Evolutionary conservation across 1,139 yeast species (phyloP), one percentile per base, ranked within the genome.

Genomic region (Saccharomycopsis crataegensis): DNA sequence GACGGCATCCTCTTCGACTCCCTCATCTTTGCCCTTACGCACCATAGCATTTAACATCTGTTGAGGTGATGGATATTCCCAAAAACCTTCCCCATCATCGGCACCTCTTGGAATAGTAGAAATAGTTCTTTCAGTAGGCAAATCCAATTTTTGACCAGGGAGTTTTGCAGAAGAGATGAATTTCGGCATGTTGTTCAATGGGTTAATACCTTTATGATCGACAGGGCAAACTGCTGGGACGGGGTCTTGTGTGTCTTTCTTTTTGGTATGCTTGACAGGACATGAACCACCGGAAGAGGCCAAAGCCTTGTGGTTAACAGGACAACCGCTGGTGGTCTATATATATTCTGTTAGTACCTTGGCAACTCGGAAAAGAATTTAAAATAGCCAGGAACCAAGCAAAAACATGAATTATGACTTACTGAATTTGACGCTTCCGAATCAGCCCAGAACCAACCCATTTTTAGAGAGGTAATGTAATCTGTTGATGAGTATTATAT

Each of bases 21-120:
- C 85, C 36, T 83, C 88, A 2, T 72, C 73, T 64, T 90, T 90
- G 12, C 97, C 96, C 70, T 93, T 93, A 60, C 93, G 80, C 46
- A 90, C 72, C 98, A 93, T 93, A 32, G 99, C 99, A 65, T 91
- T 91, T 60, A 90, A 82, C 99, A 93, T 94, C 67, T 93, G 99
- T 68, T 93, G 99, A 1, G 99, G 99, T 1, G 96, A 89, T 1
- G 99, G 99, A 67, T 94, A 93, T 68, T 93, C 99, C 99, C 99
- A 93, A 37, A 52, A 51, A 0, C 95, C 91, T 58, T 79, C 79
- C 32, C 72, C 77, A 3, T 72, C 74, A n/a, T 69, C 65, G 42
- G 76, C 79, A 32, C 98, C 98, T 60, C 89, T 78, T 17, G 99
- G 99, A 56, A 93, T 93, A 4, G 90, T 72, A 9, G 96, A 88